Evolutionary conservation across 139 green algal genomes (phyloP).

Genomic region (Picochlorum sp.): DNA sequence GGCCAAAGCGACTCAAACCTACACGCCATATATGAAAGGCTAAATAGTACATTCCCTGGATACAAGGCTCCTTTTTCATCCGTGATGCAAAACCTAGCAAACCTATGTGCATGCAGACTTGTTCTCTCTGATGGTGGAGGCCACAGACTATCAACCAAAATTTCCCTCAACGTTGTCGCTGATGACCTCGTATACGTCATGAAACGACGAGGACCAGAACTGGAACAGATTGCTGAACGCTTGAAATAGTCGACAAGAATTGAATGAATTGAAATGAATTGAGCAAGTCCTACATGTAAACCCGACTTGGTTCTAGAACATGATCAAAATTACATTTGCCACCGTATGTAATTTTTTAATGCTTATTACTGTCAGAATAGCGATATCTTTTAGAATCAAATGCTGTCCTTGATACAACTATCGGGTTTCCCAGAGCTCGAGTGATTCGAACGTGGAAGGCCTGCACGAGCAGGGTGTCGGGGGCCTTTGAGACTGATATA

Average conservation of each 20-base stretch:
- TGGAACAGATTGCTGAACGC: too few species aligned
- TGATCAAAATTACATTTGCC: too few species aligned
- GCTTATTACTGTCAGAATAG: too few species aligned
- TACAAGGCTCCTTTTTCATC: constrained; percentile 23
- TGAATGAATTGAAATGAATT: too few species aligned
- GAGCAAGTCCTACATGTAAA: too few species aligned
- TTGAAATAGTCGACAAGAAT: too few species aligned
- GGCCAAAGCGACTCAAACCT: constrained; percentile 31
- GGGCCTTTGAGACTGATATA: neutral
- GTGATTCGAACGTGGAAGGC: neutral
- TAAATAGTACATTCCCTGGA: neutral
- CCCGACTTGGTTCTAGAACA: too few species aligned
- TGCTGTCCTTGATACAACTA: too few species aligned
- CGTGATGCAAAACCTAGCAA: constrained; percentile 12
- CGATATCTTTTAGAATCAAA: too few species aligned
- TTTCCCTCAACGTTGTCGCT: neutral
- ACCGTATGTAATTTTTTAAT: too few species aligned
- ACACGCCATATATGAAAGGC: constrained; percentile 8
- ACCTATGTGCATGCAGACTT: constrained; percentile 33
- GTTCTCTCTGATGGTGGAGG: constrained; percentile 24
- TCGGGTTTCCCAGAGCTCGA: neutral
- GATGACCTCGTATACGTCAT: neutral
- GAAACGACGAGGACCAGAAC: too few species aligned
- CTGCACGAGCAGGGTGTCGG: neutral
- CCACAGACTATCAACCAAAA: constrained; percentile 11